These are phyloP conservation scores for Trichophyton schoenleinii DNA, from an alignment of 2,329 filamentous ascomycete species.

Conservation along the genomic window DNA sequence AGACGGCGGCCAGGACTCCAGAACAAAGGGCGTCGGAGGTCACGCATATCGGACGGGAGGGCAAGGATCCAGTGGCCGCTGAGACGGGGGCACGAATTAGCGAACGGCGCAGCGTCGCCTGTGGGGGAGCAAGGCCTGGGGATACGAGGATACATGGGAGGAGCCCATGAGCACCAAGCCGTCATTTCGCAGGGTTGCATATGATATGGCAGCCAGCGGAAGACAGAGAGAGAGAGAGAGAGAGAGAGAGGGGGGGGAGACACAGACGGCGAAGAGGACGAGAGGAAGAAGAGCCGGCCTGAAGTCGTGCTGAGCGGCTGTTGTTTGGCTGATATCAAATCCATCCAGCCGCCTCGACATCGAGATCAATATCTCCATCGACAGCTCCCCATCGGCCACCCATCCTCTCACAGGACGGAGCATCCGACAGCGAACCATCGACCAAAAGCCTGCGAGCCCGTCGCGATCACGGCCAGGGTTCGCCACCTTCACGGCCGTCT, in stretches of 20 bases:
- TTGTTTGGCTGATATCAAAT: background rate
- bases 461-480: background rate
- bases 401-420: no score
- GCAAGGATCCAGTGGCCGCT: background rate
- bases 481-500: background rate
- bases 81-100: background rate
- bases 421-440: no score
- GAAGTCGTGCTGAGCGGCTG: background rate
- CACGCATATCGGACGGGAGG: background rate
- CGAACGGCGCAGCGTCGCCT: background rate
- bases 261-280: background rate
- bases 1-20: background rate
- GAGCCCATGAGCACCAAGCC: background rate
- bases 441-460: no score
- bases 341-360: background rate
- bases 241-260: background rate
- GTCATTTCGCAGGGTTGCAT: background rate
- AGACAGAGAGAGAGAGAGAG: no score
- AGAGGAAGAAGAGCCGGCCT: background rate
- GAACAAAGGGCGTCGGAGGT: background rate
- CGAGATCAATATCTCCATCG: background rate
- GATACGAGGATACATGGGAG: constrained; percentile 2
- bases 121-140: background rate
- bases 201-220: background rate
- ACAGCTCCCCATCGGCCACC: no score